Conservation (phyloP, 108 stramenopile genomes). For the Skeletonema costatum region DNA sequence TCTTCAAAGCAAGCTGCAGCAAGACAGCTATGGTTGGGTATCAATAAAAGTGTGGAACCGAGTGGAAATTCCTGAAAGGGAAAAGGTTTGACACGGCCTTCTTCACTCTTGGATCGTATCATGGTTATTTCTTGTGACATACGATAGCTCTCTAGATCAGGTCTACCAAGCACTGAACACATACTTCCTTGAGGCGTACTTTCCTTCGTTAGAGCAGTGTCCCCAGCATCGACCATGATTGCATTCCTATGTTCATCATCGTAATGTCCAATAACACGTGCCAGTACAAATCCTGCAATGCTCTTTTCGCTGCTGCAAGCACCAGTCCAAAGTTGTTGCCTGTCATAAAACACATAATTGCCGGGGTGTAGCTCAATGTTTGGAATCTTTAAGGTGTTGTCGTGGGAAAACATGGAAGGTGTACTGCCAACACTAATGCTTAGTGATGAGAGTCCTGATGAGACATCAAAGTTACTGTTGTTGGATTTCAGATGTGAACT, state of each 20-base stretch:
- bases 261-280: slow-evolving; percentile 41
- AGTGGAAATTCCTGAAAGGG: slow-evolving; percentile 41
- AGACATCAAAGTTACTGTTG: neutral
- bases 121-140: slow-evolving; percentile 47
- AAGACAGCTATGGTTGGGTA: slow-evolving; percentile 48
- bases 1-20: slow-evolving; percentile 43
- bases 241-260: slow-evolving; percentile 35
- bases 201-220: slow-evolving; percentile 46
- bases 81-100: slow-evolving; percentile 1
- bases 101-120: slow-evolving; percentile 15
- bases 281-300: slow-evolving; percentile 30
- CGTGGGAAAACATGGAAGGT: slow-evolving; percentile 22
- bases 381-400: slow-evolving; percentile 11
- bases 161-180: slow-evolving; percentile 20
- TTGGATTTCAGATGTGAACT: neutral
- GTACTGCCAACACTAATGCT: slow-evolving; percentile 41
- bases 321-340: slow-evolving; percentile 41
- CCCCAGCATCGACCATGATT: slow-evolving; percentile 45
- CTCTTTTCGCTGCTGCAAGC: slow-evolving; percentile 16
- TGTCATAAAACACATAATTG: slow-evolving; percentile 41
- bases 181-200: slow-evolving; percentile 34
- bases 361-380: slow-evolving; percentile 42
- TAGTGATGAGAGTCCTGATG: too few species aligned
- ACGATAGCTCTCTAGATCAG: slow-evolving; percentile 35
- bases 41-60: slow-evolving; percentile 15